Evolutionary conservation across 2,329 filamentous ascomycete species (phyloP).

Genomic region (Periglandula ipomoeae): DNA sequence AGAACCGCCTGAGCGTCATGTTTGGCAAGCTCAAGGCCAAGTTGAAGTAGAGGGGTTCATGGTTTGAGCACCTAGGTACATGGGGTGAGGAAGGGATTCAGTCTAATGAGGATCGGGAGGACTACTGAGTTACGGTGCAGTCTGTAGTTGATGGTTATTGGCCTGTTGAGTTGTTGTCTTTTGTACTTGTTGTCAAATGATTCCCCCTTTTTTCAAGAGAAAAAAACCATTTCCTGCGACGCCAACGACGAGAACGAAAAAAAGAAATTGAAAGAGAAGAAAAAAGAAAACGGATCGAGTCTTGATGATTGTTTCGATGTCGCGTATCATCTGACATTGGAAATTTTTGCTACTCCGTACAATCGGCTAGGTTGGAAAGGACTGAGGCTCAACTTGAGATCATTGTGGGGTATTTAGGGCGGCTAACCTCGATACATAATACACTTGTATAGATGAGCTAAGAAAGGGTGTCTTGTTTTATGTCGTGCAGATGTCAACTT

Average conservation of each 20-base stretch:
- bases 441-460: neutral
- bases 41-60: slow-evolving; percentile 21
- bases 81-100: slow-evolving; percentile 12
- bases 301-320: slow-evolving; percentile 20
- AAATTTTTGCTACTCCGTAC: slow-evolving; percentile 10
- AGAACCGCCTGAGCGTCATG: slow-evolving; percentile 53
- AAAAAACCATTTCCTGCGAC: neutral
- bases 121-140: slow-evolving; percentile 10
- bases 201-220: slow-evolving; percentile 23
- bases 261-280: slow-evolving; percentile 10
- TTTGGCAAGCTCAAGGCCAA: slow-evolving; percentile 48
- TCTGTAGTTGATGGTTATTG: slow-evolving; percentile 20
- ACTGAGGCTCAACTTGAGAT: slow-evolving; percentile 4
- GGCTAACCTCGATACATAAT: slow-evolving; percentile 2
- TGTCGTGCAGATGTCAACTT: too few species aligned
- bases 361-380: slow-evolving; percentile 9
- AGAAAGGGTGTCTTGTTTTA: neutral
- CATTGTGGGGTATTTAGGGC: slow-evolving; percentile 2
- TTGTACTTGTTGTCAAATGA: slow-evolving; percentile 27
- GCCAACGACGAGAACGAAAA: neutral
- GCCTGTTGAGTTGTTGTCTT: slow-evolving; percentile 25
- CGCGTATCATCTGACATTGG: slow-evolving; percentile 5
- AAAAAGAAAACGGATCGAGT: slow-evolving; percentile 8
- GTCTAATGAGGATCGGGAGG: slow-evolving; percentile 7
- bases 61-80: too few species aligned